Conservation (phyloP, 306 rosid species). For the Sindora glabra region DNA sequence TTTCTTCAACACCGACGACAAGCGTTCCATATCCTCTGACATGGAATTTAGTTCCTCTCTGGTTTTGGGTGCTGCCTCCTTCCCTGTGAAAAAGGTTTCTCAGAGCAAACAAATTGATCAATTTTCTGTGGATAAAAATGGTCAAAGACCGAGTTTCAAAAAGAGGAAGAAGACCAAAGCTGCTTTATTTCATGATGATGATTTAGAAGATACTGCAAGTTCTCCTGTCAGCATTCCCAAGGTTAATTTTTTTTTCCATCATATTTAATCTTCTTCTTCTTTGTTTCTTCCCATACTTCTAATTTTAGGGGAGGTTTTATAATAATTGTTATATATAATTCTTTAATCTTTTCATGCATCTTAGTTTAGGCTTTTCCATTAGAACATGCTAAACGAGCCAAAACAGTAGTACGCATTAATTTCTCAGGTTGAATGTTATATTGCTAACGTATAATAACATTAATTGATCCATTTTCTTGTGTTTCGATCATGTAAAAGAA, state of each 20-base stretch:
- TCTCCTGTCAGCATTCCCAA: conserved; percentile 72
- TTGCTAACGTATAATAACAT: background rate
- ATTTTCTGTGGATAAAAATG: conserved; percentile 1
- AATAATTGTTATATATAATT: background rate
- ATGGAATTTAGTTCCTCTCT: conserved; percentile 14
- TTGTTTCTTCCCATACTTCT: background rate
- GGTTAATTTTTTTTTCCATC: conserved; percentile 32
- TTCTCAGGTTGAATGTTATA: conserved; percentile 37
- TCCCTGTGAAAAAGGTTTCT: conserved; percentile 15
- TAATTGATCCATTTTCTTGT: too few relatives aligned
- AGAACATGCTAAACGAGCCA: conserved; percentile 12
- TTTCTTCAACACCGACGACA: conserved; percentile 26
- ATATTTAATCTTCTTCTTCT: background rate
- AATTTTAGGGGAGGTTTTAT: background rate
- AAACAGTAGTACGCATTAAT: conserved; percentile 5
- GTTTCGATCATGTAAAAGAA: too few relatives aligned
- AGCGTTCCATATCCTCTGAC: conserved; percentile 16
- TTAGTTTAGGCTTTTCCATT: conserved; percentile 26
- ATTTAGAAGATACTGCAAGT: conserved; percentile 85
- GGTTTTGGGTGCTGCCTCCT: conserved; percentile 47
- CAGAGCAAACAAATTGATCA: background rate
- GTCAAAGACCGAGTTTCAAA: conserved; percentile 27
- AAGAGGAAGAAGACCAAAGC: conserved; percentile 41
- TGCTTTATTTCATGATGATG: conserved; percentile 46
- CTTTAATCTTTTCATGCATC: background rate